These are phyloP conservation scores for Sextonia rubra DNA, from an alignment of 164 flowering plant genomes.

Conservation along the genomic window DNA sequence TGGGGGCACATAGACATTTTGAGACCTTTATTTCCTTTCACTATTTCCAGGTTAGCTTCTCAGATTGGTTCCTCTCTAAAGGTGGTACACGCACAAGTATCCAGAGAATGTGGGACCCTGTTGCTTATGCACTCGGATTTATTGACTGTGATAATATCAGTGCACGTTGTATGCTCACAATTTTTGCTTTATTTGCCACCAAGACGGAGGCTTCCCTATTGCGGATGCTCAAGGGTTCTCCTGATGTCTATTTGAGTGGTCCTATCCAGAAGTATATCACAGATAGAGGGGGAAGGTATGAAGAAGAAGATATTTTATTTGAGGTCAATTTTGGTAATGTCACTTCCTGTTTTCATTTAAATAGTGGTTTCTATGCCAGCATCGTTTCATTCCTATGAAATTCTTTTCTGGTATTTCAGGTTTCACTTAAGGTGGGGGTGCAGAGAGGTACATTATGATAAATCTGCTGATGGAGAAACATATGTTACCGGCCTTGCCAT, in stretches of 20 bases:
- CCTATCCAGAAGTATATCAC: constrained; percentile 84
- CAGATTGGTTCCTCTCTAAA: constrained; percentile 94
- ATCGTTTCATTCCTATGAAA: neutral
- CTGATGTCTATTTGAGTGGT: constrained; percentile 95
- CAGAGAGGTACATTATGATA: constrained; percentile 76
- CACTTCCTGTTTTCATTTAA: neutral
- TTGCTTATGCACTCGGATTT: constrained; percentile 97
- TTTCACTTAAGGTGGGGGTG: constrained; percentile 99
- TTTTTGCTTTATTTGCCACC: constrained; percentile 94
- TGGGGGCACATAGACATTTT: neutral
- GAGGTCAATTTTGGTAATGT: constrained; percentile 2
- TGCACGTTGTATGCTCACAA: constrained; percentile 99
- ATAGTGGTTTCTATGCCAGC: neutral
- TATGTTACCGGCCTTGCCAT: constrained; percentile 75
- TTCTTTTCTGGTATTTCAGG: constrained; percentile 37
- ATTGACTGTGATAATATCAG: constrained; percentile 98
- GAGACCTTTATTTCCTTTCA: constrained; percentile 11
- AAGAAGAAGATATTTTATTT: neutral
- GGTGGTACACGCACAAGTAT: constrained; percentile 94
- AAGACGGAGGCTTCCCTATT: constrained; percentile 95
- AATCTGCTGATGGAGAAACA: constrained; percentile 58
- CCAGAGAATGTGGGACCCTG: constrained; percentile 99
- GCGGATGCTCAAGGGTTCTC: constrained; percentile 99
- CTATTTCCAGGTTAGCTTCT: constrained; percentile 75
- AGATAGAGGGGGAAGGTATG: constrained; percentile 91